These are phyloP conservation scores for Chytriomyces sp. DNA, from an alignment of 192 early-diverging fungal species.

Conservation along the genomic window DNA sequence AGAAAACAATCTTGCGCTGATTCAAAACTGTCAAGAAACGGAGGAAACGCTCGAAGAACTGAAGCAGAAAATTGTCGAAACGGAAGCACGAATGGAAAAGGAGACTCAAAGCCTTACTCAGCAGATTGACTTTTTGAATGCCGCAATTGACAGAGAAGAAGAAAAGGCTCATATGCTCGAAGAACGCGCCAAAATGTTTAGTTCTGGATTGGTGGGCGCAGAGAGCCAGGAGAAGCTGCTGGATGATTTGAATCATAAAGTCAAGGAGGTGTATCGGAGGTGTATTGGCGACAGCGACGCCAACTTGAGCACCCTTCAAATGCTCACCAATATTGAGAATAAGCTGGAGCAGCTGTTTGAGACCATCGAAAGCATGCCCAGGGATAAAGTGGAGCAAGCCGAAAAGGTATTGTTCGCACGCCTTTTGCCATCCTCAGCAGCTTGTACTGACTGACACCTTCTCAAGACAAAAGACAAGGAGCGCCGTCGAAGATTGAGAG, in stretches of 20 bases:
- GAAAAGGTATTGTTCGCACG: too few relatives aligned
- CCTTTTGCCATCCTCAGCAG: too few relatives aligned
- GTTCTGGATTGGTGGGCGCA: constrained; percentile 46
- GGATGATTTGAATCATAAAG: constrained; percentile 61
- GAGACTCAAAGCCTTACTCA: constrained; percentile 60
- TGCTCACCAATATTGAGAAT: constrained; percentile 66
- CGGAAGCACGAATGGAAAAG: constrained; percentile 57
- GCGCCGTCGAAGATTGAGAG: constrained; percentile 57
- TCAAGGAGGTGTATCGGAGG: constrained; percentile 62
- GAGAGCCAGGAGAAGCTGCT: constrained; percentile 65
- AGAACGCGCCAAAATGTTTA: constrained; percentile 59
- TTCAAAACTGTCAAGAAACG: constrained; percentile 68
- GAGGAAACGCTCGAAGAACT: constrained; percentile 66
- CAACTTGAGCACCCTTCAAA: constrained; percentile 59
- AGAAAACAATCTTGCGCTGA: constrained; percentile 64
- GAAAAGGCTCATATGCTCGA: constrained; percentile 63
- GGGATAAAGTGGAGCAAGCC: constrained; percentile 64
- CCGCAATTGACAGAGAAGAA: constrained; percentile 60
- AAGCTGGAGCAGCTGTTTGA: constrained; percentile 66
- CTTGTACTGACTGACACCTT: not conserved
- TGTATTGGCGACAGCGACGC: constrained; percentile 65
- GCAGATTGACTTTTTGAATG: constrained; percentile 63
- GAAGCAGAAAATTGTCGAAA: constrained; percentile 58
- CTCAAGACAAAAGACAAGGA: constrained; percentile 65
- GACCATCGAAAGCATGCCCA: constrained; percentile 63